Percentiles rank a stretch among this genome's conserved stretches.
These are phyloP conservation scores for Trichoderma semiorbis DNA, from an alignment of 2,329 filamentous ascomycete species.

Conservation along the genomic window DNA sequence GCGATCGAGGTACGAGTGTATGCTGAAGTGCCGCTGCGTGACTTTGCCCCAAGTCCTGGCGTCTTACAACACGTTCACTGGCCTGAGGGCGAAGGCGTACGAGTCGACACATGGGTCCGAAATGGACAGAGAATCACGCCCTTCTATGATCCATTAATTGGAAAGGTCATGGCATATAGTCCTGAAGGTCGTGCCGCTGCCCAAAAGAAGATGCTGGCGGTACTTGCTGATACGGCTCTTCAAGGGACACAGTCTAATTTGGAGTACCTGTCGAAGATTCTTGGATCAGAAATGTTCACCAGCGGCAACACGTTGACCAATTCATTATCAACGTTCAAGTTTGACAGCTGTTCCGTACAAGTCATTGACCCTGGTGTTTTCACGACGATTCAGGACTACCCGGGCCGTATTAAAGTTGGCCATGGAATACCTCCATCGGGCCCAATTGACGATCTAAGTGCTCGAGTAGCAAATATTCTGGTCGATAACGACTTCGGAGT, in stretches of 20 bases:
- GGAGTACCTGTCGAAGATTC: background rate
- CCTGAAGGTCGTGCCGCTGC: background rate
- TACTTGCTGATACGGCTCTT: background rate
- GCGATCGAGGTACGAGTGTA: background rate
- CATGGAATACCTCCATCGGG: background rate
- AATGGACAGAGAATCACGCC: background rate
- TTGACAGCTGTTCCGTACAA: background rate
- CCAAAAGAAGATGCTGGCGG: background rate
- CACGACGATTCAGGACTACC: background rate
- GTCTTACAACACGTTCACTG: background rate
- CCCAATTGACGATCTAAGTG: background rate
- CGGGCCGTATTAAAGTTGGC: background rate
- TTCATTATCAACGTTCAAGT: background rate
- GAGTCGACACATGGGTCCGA: background rate
- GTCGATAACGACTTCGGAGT: background rate
- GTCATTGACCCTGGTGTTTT: background rate
- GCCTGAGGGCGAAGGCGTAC: background rate
- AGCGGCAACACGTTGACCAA: background rate
- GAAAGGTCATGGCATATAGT: background rate
- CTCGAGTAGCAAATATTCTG: background rate
- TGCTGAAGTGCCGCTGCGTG: background rate
- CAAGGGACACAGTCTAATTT: background rate
- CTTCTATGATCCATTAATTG: background rate
- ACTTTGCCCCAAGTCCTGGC: background rate
- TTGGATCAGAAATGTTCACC: background rate